These are phyloP conservation scores for Triticum dicoccoides DNA, from an alignment of 176 grass and related monocot genomes.

Conservation along the genomic window DNA sequence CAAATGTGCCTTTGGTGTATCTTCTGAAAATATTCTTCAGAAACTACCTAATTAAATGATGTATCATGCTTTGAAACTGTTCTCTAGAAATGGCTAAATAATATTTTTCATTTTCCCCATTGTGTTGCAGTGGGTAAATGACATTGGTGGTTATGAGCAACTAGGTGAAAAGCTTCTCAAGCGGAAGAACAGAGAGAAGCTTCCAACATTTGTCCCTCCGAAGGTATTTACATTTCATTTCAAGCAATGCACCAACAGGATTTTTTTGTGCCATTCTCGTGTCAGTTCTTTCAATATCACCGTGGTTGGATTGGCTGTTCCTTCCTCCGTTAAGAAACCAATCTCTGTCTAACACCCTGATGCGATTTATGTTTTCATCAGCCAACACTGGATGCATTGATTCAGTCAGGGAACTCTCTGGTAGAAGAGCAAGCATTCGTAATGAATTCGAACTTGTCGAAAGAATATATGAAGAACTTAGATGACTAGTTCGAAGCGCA, in stretches of 20 bases:
- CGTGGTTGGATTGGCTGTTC: background rate
- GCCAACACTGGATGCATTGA: constrained; percentile 73
- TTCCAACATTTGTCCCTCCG: constrained; percentile 84
- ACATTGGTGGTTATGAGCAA: constrained; percentile 81
- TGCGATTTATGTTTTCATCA: constrained; percentile 15
- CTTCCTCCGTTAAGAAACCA: background rate
- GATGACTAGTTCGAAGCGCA: constrained; percentile 42
- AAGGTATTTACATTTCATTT: constrained; percentile 48
- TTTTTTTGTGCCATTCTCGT: background rate
- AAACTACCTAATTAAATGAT: background rate
- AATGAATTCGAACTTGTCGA: constrained; percentile 71
- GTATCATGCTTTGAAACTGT: background rate
- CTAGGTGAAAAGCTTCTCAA: constrained; percentile 77
- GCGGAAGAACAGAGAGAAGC: constrained; percentile 58
- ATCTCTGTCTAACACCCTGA: background rate
- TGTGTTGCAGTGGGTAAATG: constrained; percentile 73
- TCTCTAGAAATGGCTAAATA: background rate
- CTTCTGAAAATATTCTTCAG: background rate
- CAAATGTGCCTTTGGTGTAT: background rate
- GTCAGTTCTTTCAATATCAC: constrained; percentile 5
- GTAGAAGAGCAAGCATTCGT: constrained; percentile 82
- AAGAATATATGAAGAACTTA: constrained; percentile 93
- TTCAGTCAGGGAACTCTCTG: constrained; percentile 61
- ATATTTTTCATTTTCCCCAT: background rate
- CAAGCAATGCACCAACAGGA: background rate